phyloP scores from a whole-genome alignment of 208 protist genomes.

The Trypanosoma vivax region DNA sequence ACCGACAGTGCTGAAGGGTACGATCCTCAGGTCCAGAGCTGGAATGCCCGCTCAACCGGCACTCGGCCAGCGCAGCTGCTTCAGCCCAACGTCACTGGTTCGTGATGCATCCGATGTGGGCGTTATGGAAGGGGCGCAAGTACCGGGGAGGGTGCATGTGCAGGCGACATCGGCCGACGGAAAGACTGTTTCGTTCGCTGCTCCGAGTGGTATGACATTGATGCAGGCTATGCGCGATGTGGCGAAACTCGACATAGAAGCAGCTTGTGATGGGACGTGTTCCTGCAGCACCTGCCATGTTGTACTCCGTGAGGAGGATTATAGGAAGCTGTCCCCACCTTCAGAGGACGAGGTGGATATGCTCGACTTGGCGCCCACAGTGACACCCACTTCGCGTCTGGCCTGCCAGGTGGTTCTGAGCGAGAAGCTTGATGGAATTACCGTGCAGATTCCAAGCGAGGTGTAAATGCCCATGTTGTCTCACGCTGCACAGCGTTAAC shows the following conservation, averaged over 20 bases:
- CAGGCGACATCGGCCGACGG: conserved; percentile 22
- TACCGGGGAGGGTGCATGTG: conserved; percentile 40
- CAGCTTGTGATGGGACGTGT: conserved; percentile 93
- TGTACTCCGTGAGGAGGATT: conserved; percentile 77
- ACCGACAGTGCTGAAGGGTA: too few relatives aligned
- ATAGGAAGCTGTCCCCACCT: conserved; percentile 60
- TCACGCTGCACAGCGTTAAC: too few relatives aligned
- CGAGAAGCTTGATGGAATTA: conserved; percentile 48
- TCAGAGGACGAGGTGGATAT: conserved; percentile 94
- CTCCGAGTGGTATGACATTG: conserved; percentile 53
- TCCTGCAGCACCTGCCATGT: conserved; percentile 97
- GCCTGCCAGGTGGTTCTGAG: conserved; percentile 74
- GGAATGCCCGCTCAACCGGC: too few relatives aligned
- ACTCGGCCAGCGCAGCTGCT: too few relatives aligned
- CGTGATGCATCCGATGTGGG: too few relatives aligned
- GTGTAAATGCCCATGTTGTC: too few relatives aligned
- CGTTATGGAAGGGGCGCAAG: neutral
- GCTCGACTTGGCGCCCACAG: conserved; percentile 74
- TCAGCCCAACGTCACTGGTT: too few relatives aligned
- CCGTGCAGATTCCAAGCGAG: conserved; percentile 59
- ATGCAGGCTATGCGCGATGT: conserved; percentile 87
- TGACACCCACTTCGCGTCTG: conserved; percentile 63
- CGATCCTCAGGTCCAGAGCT: too few relatives aligned
- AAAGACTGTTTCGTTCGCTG: conserved; percentile 26
- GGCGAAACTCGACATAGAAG: conserved; percentile 93